These are phyloP conservation scores for Prunus campanulata DNA, from an alignment of 306 rosid genomes.

Conservation along the genomic window DNA sequence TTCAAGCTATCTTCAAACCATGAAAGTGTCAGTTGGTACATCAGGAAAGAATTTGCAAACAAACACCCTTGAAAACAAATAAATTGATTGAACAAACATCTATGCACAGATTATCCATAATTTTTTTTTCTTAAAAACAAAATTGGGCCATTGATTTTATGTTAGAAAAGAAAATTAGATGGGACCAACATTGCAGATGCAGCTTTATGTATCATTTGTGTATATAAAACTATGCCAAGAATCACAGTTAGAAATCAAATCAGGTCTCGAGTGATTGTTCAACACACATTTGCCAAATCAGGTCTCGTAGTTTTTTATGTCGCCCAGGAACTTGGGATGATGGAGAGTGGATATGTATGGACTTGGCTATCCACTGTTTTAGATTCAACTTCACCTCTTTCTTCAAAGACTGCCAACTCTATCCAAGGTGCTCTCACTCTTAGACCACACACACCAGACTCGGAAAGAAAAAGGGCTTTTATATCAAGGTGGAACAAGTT, in stretches of 20 bases:
- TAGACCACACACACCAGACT: conserved; percentile 42
- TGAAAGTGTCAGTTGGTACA: no score
- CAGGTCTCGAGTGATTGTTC: conserved; percentile 34
- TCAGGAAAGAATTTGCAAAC: no score
- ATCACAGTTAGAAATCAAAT: no score
- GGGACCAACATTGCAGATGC: no score
- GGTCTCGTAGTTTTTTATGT: conserved; percentile 46
- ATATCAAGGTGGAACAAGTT: conserved; percentile 38
- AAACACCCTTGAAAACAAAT: no score
- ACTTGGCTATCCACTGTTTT: conserved; percentile 51
- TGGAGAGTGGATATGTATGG: conserved; percentile 50
- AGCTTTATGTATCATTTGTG: no score
- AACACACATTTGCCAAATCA: conserved; percentile 30
- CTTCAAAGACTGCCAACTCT: conserved; percentile 26
- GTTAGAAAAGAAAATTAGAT: no score
- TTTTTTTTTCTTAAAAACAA: not conserved
- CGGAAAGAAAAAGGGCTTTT: conserved; percentile 32
- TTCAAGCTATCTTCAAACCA: no score
- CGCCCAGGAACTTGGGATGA: conserved; percentile 46
- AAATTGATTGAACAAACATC: not conserved
- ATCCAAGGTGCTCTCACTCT: conserved; percentile 50
- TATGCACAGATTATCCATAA: not conserved
- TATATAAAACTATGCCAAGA: no score
- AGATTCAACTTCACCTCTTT: conserved; percentile 39
- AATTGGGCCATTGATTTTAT: not conserved